Evolutionary conservation across 2,329 filamentous ascomycete genomes (phyloP).

Genomic region (Acephala macrosclerotiorum): DNA sequence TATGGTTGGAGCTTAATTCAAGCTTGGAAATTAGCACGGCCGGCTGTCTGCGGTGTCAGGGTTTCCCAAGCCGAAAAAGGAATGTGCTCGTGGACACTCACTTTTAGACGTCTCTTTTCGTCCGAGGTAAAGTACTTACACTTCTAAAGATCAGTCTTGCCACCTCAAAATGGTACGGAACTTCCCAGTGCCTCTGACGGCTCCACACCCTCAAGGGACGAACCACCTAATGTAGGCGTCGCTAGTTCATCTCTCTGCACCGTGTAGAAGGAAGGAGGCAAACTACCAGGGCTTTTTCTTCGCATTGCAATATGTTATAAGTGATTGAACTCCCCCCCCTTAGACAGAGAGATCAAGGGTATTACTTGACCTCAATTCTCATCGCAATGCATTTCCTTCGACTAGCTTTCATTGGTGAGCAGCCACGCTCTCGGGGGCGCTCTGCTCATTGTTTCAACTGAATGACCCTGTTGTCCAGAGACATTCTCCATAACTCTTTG

Average conservation of each 20-base stretch:
- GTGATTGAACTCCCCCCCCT: too few species aligned
- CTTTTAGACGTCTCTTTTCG: background rate
- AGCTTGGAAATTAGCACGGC: constrained; percentile 7
- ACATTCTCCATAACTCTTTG: too few species aligned
- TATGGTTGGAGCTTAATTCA: background rate
- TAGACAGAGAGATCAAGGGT: too few species aligned
- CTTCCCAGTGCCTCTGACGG: constrained; percentile 3
- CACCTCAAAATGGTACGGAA: background rate
- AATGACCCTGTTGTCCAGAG: too few species aligned
- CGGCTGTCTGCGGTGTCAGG: constrained; percentile 1
- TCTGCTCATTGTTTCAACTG: too few species aligned
- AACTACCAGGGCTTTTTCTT: too few species aligned
- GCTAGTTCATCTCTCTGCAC: too few species aligned
- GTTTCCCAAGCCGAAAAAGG: constrained; percentile 8
- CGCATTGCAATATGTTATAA: too few species aligned
- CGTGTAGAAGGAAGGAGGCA: too few species aligned
- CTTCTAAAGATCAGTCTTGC: background rate
- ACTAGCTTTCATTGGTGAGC: constrained; percentile 21
- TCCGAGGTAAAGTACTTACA: constrained; percentile 7
- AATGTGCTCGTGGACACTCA: constrained; percentile 13
- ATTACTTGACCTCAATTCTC: too few species aligned
- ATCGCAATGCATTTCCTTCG: constrained; percentile 31
- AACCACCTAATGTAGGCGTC: too few species aligned
- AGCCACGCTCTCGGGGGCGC: too few species aligned
- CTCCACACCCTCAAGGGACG: background rate